Conservation (phyloP, 345 rosid genomes). For the Rhizophora apiculata region DNA sequence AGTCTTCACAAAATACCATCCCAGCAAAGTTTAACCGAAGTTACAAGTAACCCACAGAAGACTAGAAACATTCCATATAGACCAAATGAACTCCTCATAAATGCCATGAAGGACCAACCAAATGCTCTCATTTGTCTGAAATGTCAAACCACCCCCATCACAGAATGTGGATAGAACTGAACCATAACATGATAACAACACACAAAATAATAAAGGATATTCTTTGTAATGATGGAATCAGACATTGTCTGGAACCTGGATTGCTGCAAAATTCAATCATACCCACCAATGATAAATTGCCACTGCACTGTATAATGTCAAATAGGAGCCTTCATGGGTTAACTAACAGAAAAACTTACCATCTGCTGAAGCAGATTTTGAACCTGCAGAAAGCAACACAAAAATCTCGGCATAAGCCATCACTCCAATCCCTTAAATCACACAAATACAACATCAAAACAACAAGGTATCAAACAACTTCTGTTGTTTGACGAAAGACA, state of each 20-base stretch:
- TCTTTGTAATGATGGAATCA: conserved; percentile 77
- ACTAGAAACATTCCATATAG: not conserved
- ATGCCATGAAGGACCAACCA: not conserved
- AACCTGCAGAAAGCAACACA: conserved; percentile 36
- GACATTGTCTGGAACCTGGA: conserved; percentile 91
- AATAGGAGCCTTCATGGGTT: not conserved
- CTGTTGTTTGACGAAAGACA: no score
- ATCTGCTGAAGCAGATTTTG: conserved; percentile 70
- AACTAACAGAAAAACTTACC: conserved; percentile 42
- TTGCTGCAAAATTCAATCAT: conserved; percentile 60
- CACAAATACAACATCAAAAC: not conserved
- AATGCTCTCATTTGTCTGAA: conserved; percentile 1
- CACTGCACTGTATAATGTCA: not conserved
- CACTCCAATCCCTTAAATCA: conserved; percentile 5
- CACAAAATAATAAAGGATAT: conserved; percentile 26
- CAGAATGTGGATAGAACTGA: not conserved
- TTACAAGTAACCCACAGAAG: not conserved
- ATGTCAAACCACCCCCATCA: not conserved
- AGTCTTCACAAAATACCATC: not conserved
- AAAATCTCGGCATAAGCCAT: conserved; percentile 10
- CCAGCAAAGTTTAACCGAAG: not conserved
- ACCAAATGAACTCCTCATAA: conserved; percentile 1
- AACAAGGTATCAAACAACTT: not conserved
- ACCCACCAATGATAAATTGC: not conserved
- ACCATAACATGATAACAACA: not conserved